Base-by-base conservation (phyloP, 2,329 filamentous ascomycete genomes). In the Alternaria ethzedia region DNA sequence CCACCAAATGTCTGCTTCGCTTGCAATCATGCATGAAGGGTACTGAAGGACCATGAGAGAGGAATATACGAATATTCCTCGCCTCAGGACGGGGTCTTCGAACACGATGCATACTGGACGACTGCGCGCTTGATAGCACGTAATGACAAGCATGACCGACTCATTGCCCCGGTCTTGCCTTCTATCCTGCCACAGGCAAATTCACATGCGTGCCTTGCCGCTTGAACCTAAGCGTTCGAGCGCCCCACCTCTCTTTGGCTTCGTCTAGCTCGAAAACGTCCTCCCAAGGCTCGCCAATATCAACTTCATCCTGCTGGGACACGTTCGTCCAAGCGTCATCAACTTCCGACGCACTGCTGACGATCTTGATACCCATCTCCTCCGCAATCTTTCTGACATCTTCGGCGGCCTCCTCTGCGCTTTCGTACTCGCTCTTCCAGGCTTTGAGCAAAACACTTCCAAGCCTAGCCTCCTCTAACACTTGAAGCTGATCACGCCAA, bases 381-480 rank as follows among this genome's bases (percentile, higher is more conserved):
- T n/a, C 17, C 6, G 57, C 61, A 5, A 56, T 51, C 4, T 11
- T 20, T 20, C 49, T 54, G 10, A 64, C 44, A 15, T 59, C 57
- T 25, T 61, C 44, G 17, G 44, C 45, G 4, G 52, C 57, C 15
- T 65, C 49, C 23, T 52, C 52, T 8, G 57, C 57, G 13, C 54
- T 68, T 51, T 54, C 20, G 43, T 64, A 61, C 6, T 46, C 26
- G 13, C 15, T 15, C 17, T 65, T 66, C 57, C 56, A 66, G 15
- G 63, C 57, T 12, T 66, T 58, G 12, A 58, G 50, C 15, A 63
- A 17, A 2, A 67, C 30, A 20, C 13, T 58, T 6, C 63, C 59
- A 10, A 66, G 50, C 23, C 65, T 52, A 32, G 46, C 63, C 13
- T 66, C 59, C 5, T 66, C 59, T 25, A 67, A 12, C 21, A 58